Percentiles rank a stretch among this genome's conserved stretches.
Conservation (phyloP, 2,329 filamentous ascomycete genomes). For the Colletotrichum limetticola region DNA sequence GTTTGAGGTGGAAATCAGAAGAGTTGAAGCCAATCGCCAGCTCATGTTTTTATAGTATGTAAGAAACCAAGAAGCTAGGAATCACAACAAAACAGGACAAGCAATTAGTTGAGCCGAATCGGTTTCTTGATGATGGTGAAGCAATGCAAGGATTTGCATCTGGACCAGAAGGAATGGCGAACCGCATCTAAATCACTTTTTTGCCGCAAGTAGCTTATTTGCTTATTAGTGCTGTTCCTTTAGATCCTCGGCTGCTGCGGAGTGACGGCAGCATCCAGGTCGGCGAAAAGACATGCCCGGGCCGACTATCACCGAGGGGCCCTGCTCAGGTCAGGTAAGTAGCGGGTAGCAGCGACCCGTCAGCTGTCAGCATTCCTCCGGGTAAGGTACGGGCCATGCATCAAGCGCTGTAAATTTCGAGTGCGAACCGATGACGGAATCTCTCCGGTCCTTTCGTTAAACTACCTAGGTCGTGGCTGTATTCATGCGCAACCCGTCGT, state of each 20-base stretch:
- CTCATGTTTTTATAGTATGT: not conserved
- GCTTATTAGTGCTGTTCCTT: not conserved
- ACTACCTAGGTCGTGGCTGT: not conserved
- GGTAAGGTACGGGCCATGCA: not conserved
- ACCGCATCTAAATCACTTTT: not conserved
- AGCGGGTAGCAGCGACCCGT: slow-evolving; percentile 6
- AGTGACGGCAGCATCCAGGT: not conserved
- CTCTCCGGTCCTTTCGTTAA: not conserved
- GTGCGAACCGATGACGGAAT: slow-evolving; percentile 29
- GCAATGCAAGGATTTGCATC: not conserved
- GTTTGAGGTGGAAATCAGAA: not conserved
- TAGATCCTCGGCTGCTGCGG: slow-evolving; percentile 9
- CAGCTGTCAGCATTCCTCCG: not conserved
- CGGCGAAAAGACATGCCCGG: slow-evolving; percentile 15
- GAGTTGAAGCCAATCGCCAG: not conserved
- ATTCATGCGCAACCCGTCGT: slow-evolving; percentile 14
- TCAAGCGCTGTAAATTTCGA: slow-evolving; percentile 25
- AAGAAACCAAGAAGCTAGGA: not conserved
- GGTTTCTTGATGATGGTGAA: not conserved
- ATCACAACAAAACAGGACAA: not conserved
- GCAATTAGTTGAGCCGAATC: not conserved
- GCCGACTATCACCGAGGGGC: slow-evolving; percentile 29
- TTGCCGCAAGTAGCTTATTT: no score
- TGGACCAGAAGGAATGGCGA: not conserved
- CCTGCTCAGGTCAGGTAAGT: not conserved